Base-by-base conservation (phyloP, 2,329 filamentous ascomycete genomes). In the Exophiala oligosperma region DNA sequence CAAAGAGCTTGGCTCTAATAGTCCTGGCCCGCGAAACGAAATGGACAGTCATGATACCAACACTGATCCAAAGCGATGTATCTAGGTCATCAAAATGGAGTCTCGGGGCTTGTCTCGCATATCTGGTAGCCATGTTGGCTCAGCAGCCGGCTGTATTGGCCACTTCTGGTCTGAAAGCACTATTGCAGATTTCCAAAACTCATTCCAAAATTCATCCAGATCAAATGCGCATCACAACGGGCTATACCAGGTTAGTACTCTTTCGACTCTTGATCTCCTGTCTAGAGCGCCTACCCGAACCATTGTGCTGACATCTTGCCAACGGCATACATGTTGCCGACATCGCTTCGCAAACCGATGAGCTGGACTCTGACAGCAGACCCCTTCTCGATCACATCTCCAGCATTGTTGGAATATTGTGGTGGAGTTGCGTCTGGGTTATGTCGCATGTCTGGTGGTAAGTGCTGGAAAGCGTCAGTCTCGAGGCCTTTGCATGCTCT, bases 371-470 rank as follows among this genome's bases (percentile, higher is more conserved):
- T 90, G 63, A 99, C 86, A 68, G 96, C 93, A 14, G 92, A 95
- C 49, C 92, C 91, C 59, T 92, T 91, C 76, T 97, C 92, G 69
- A 99, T 96, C 37, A 92, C 88, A 65, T 96, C 94, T 62, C 90
- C 91, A 69, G 96, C 93, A n/a, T 61, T 57, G 74, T 99, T 93
- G 40, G 92, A 96, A 75, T 92, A 99, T 70, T 96, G 91, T 2
- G 93, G 92, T n/a, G 94, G 94, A 38, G 93, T 96, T 52, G 93
- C 92, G 68, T 96, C 96, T 48, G 91, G 89, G 71, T 97, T 93
- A 81, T 91, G 97, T 75, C 91, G 94, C 76, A 97, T 91, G 64
- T 95, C 91, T 64, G 84, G 84, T 1, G 94, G 92, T 67, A 99
- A 97, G 67, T 77, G 75, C 72, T 76, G 51, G 26, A 21, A 28